These are phyloP conservation scores for Daldinia loculata DNA, from an alignment of 495 filamentous ascomycete species.

Conservation along the genomic window DNA sequence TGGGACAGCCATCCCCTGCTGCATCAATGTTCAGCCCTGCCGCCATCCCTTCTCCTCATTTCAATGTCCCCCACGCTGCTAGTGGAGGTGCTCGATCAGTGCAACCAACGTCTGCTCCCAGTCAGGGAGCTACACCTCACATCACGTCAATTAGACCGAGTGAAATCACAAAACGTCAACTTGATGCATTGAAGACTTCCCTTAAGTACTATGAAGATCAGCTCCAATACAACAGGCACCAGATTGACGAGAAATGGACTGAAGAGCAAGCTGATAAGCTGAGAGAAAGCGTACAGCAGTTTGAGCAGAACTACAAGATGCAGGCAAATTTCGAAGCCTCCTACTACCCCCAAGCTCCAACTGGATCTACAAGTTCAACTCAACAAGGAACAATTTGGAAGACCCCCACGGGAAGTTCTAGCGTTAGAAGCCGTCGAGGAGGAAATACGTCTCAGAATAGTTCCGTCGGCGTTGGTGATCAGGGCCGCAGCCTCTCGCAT, in stretches of 20 bases:
- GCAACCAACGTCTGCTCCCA: conserved; percentile 20
- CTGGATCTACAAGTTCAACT: conserved; percentile 17
- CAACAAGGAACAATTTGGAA: conserved; percentile 15
- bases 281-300: conserved; percentile 48
- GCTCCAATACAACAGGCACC: conserved; percentile 58
- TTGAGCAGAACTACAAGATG: conserved; percentile 48
- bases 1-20: conserved; percentile 14
- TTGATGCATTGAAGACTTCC: conserved; percentile 43
- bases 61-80: conserved; percentile 6
- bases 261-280: conserved; percentile 45
- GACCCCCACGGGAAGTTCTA: conserved; percentile 27
- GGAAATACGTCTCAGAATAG: conserved; percentile 32
- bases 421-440: conserved; percentile 30
- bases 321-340: conserved; percentile 51
- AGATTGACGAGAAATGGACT: conserved; percentile 59
- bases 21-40: conserved; percentile 17
- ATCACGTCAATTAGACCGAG: conserved; percentile 57
- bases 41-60: conserved; percentile 2
- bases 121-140: conserved; percentile 41
- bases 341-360: conserved; percentile 36
- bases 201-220: conserved; percentile 59
- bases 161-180: conserved; percentile 59
- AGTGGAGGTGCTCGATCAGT: background rate
- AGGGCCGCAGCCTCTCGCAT: conserved; percentile 4
- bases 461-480: conserved; percentile 18